Percentiles rank a stretch among this genome's conserved stretches.
Conservation (phyloP, 345 rosid species). For the Trapa bicornis region DNA sequence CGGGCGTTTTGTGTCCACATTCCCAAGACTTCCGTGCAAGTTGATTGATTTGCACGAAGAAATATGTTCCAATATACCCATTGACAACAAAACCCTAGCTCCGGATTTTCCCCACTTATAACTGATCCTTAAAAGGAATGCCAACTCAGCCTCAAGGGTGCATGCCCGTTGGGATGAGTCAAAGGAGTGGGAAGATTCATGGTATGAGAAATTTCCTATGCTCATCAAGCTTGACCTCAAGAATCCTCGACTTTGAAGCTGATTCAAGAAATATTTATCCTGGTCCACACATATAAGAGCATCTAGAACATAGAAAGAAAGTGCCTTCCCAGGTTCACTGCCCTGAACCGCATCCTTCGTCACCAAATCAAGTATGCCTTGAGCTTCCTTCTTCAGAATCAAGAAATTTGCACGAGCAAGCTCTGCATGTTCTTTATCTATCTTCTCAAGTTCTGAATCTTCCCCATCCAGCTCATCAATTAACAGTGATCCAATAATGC, state of each 20-base stretch:
- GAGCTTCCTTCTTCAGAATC: constrained; percentile 75
- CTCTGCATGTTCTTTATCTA: constrained; percentile 81
- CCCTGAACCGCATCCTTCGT: constrained; percentile 82
- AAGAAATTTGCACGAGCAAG: constrained; percentile 73
- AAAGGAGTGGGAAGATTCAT: constrained; percentile 66
- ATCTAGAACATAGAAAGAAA: constrained; percentile 81
- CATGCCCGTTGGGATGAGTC: constrained; percentile 73
- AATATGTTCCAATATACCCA: constrained; percentile 83
- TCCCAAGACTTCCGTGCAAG: constrained; percentile 63
- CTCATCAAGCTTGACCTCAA: constrained; percentile 57
- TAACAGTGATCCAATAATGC: constrained; percentile 61
- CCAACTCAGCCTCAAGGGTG: constrained; percentile 76
- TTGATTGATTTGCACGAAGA: constrained; percentile 56
- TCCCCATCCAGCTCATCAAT: constrained; percentile 77
- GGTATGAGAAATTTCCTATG: constrained; percentile 55
- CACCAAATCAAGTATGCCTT: constrained; percentile 78
- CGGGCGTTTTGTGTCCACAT: constrained; percentile 45
- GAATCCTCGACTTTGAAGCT: constrained; percentile 92
- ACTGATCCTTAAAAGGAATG: constrained; percentile 73
- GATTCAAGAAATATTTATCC: constrained; percentile 74
- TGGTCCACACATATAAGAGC: constrained; percentile 73
- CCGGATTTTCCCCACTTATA: constrained; percentile 90
- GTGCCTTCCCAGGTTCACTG: constrained; percentile 83
- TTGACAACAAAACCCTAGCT: constrained; percentile 77
- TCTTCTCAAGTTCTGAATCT: constrained; percentile 76